These are phyloP conservation scores for Paramecium sexaurelia DNA, from an alignment of 73 alveolate species.

Conservation along the genomic window DNA sequence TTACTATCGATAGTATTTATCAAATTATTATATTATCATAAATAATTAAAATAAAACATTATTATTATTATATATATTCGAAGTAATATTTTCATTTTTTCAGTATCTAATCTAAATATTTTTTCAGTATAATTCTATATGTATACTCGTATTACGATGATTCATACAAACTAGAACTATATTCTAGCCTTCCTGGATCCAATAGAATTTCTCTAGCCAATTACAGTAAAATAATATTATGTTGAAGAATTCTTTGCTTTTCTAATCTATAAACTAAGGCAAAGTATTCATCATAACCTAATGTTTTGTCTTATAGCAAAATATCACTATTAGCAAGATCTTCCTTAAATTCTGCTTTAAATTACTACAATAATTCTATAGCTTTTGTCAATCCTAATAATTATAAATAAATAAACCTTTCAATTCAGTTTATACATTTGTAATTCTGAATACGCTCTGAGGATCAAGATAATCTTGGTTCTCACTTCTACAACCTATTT, in stretches of 20 bases:
- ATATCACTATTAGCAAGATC: neutral
- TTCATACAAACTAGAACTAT: neutral
- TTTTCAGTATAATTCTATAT: neutral
- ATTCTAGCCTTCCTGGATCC: neutral
- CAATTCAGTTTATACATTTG: neutral
- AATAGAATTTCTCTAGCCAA: neutral
- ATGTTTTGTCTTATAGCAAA: neutral
- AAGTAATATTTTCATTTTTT: neutral
- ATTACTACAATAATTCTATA: neutral
- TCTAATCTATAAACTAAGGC: constrained; percentile 27
- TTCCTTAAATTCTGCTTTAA: neutral
- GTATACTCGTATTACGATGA: neutral
- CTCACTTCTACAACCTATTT: neutral
- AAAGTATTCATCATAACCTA: constrained; percentile 19
- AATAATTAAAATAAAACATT: neutral
- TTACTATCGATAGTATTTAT: constrained; percentile 7
- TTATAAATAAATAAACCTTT: neutral
- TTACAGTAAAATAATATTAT: neutral
- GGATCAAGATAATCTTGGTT: neutral
- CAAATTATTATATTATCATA: neutral
- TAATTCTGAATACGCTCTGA: neutral
- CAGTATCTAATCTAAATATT: neutral
- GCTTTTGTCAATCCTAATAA: neutral
- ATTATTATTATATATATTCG: neutral
- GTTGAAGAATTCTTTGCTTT: neutral